phyloP scores from a whole-genome alignment of 495 filamentous ascomycete genomes.

The Aspergillus egyptiacus region DNA sequence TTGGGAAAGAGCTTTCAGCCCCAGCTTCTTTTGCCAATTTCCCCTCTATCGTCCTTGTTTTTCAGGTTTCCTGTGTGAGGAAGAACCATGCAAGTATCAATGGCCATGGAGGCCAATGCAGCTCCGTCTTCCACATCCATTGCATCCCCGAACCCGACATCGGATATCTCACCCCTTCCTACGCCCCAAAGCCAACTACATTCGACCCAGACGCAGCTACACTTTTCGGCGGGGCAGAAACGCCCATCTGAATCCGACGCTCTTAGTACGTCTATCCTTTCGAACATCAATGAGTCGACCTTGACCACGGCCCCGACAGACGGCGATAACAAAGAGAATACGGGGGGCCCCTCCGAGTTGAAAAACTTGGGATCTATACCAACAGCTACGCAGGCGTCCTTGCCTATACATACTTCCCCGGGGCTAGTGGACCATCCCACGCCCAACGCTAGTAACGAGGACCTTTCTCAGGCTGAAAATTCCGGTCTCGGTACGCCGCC shows the following conservation, averaged over 20 bases:
- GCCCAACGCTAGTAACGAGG: neutral
- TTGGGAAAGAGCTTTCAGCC: too few relatives aligned
- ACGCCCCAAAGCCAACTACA: neutral
- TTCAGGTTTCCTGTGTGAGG: neutral
- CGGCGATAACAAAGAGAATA: constrained; percentile 11
- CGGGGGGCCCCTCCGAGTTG: neutral
- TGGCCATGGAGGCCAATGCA: neutral
- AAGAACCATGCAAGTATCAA: neutral
- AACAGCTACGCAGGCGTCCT: neutral
- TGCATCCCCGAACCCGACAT: neutral
- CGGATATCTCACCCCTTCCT: constrained; percentile 8
- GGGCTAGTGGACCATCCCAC: neutral
- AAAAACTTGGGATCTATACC: neutral
- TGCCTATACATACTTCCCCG: neutral
- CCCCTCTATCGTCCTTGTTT: neutral
- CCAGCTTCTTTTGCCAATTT: neutral
- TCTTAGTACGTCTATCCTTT: neutral
- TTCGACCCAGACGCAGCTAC: neutral
- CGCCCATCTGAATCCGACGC: neutral
- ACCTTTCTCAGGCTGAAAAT: neutral
- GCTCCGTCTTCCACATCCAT: neutral
- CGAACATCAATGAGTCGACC: neutral
- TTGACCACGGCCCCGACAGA: neutral
- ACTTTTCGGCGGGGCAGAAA: constrained; percentile 3
- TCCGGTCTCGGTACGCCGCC: constrained; percentile 5